A percentile compares a stretch with the other conserved stretches of the same genome.
phyloP scores from a whole-genome alignment of 23 red algal species.

The Agarophyton chilense region DNA sequence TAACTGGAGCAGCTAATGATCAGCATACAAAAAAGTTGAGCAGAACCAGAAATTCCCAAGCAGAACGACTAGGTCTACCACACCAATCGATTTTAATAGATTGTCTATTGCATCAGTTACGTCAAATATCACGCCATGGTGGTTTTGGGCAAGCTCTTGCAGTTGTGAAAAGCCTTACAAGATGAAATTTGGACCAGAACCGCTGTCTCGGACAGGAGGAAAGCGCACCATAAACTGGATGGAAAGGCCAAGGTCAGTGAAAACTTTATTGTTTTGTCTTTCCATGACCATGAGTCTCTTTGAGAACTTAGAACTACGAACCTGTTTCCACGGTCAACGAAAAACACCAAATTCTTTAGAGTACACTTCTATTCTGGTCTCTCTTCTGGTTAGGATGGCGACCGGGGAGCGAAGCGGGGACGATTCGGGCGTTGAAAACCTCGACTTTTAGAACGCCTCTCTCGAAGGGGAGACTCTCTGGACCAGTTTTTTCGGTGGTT shows the following conservation, averaged over 20 bases:
- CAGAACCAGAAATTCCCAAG: not conserved
- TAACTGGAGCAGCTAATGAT: not conserved
- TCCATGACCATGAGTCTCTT: no score
- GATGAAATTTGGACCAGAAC: conserved; percentile 20
- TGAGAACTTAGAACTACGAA: no score
- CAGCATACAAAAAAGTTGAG: conserved; percentile 23
- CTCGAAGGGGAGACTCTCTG: not conserved
- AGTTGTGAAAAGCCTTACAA: not conserved
- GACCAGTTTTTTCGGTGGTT: not conserved
- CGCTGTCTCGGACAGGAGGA: conserved; percentile 3
- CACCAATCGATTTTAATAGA: not conserved
- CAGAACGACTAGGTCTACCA: not conserved
- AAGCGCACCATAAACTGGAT: not conserved
- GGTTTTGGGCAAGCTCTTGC: not conserved
- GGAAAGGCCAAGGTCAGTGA: no score
- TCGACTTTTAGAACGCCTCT: not conserved
- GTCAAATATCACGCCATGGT: not conserved
- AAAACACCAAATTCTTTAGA: not conserved
- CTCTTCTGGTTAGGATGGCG: not conserved
- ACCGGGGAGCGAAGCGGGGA: not conserved
- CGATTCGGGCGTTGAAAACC: no score
- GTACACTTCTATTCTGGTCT: not conserved
- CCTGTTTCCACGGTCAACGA: no score
- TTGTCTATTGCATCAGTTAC: not conserved
- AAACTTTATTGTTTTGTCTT: no score